A percentile compares a stretch with the other conserved stretches of the same genome.
Conservation (phyloP, 2,329 filamentous ascomycete genomes). For the Alternaria gaisen region DNA sequence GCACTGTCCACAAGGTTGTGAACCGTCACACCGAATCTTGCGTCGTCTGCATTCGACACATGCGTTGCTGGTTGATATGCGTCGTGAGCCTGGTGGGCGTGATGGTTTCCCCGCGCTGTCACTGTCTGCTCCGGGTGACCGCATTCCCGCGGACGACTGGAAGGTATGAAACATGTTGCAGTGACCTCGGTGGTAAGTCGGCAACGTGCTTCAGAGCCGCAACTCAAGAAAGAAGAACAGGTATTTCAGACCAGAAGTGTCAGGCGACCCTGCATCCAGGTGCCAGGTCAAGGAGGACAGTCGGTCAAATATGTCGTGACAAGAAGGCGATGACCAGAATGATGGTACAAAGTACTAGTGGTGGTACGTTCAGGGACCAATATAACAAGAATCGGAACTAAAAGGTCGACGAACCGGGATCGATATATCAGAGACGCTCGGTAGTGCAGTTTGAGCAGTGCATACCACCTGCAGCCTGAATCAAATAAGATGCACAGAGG, state of each 20-base stretch:
- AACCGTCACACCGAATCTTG: slow-evolving; percentile 85
- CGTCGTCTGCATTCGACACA: slow-evolving; percentile 81
- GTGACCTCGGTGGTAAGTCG: slow-evolving; percentile 4
- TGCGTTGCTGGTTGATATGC: slow-evolving; percentile 65
- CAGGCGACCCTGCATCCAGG: slow-evolving; percentile 17
- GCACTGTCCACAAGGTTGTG: slow-evolving; percentile 83
- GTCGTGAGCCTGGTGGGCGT: slow-evolving; percentile 50
- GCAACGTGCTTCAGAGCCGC: slow-evolving; percentile 5
- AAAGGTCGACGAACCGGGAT: slow-evolving; percentile 18
- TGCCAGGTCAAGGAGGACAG: slow-evolving; percentile 12
- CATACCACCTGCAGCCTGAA: slow-evolving; percentile 31
- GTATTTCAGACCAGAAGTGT: slow-evolving; percentile 16
- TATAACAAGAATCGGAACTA: slow-evolving; percentile 22
- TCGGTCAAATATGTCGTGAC: slow-evolving; percentile 17
- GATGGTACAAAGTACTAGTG: slow-evolving; percentile 19
- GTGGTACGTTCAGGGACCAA: slow-evolving; percentile 19
- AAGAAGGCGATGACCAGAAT: slow-evolving; percentile 16
- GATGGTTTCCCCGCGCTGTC: slow-evolving; percentile 48
- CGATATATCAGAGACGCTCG: slow-evolving; percentile 29
- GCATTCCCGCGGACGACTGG: slow-evolving; percentile 48
- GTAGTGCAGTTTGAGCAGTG: slow-evolving; percentile 19
- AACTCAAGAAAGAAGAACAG: not conserved
- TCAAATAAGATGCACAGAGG: slow-evolving; percentile 15
- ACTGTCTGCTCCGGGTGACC: slow-evolving; percentile 45
- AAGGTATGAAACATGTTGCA: slow-evolving; percentile 57